Percentiles rank a stretch among this genome's conserved stretches.
These are phyloP conservation scores for Penicillium sp. DNA, from an alignment of 2,329 filamentous ascomycete genomes.

Conservation along the genomic window DNA sequence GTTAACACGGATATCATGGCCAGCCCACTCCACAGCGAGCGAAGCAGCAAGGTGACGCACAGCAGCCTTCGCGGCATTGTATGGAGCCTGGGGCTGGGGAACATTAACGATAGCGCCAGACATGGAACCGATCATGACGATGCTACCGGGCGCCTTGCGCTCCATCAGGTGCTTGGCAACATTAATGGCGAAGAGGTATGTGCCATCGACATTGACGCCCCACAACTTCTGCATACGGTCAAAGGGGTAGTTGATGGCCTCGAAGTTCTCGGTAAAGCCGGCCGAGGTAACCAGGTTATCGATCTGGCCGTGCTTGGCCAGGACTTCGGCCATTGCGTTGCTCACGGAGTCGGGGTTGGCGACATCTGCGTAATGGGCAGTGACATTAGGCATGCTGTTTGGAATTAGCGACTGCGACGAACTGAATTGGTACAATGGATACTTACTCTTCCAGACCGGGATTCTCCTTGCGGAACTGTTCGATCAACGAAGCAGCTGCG, in stretches of 20 bases:
- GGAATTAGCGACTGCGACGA: background rate
- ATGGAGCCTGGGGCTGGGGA: slow-evolving; percentile 88
- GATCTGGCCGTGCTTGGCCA: slow-evolving; percentile 73
- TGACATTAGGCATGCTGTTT: slow-evolving; percentile 71
- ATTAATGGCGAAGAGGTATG: slow-evolving; percentile 80
- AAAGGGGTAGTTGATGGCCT: slow-evolving; percentile 85
- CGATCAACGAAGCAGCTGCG: slow-evolving; percentile 71
- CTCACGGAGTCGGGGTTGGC: slow-evolving; percentile 77
- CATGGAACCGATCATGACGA: slow-evolving; percentile 96
- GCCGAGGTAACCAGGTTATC: slow-evolving; percentile 94
- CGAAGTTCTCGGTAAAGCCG: slow-evolving; percentile 94
- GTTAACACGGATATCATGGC: slow-evolving; percentile 85
- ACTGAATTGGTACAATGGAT: background rate
- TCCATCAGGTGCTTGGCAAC: slow-evolving; percentile 88
- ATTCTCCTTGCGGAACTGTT: slow-evolving; percentile 76
- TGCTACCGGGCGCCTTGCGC: slow-evolving; percentile 74
- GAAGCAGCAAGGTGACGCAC: slow-evolving; percentile 84
- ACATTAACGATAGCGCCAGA: slow-evolving; percentile 91
- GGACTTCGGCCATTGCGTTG: slow-evolving; percentile 67
- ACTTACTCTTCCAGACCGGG: slow-evolving; percentile 67
- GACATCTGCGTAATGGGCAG: slow-evolving; percentile 87
- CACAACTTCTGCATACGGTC: slow-evolving; percentile 91
- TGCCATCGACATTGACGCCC: slow-evolving; percentile 91
- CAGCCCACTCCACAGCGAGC: slow-evolving; percentile 91
- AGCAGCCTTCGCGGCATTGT: slow-evolving; percentile 91